Conservation (phyloP, 371 early-diverging fungal species). For the Quaeritorhiza haematococci region DNA sequence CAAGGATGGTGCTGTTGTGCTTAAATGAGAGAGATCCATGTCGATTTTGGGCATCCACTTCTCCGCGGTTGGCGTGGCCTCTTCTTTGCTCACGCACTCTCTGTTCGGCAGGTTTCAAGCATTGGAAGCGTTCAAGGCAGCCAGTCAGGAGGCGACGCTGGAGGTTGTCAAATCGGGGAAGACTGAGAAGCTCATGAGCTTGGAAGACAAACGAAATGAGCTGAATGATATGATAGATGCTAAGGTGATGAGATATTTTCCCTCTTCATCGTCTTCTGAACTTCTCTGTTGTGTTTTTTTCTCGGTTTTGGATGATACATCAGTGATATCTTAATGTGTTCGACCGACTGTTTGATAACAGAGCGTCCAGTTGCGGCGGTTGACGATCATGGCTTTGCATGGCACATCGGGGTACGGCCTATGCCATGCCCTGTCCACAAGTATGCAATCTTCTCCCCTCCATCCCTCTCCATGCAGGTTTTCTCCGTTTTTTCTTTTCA, state of each 20-base stretch:
- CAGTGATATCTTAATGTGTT: too few species aligned
- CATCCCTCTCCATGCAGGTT: too few species aligned
- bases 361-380: conserved; percentile 37
- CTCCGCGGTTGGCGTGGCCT: not conserved
- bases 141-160: conserved; percentile 43
- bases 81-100: not conserved
- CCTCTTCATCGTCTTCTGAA: conserved; percentile 1
- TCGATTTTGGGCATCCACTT: not conserved
- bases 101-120: conserved; percentile 24
- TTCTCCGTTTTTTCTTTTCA: too few species aligned
- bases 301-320: not conserved
- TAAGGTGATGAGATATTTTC: conserved; percentile 20
- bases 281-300: conserved; percentile 1
- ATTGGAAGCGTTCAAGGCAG: conserved; percentile 29
- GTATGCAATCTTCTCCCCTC: too few species aligned
- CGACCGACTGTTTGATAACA: not conserved
- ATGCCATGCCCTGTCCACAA: conserved; percentile 27
- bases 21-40: too few species aligned
- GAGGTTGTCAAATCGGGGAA: conserved; percentile 49
- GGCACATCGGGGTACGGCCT: conserved; percentile 33
- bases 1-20: not conserved
- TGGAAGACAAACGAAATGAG: conserved; percentile 36
- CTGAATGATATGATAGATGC: conserved; percentile 38
- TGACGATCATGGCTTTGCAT: conserved; percentile 39
- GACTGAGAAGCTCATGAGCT: conserved; percentile 32